Conservation (phyloP, 106 monocot genomes). For the Dactylorhiza incarnata region DNA sequence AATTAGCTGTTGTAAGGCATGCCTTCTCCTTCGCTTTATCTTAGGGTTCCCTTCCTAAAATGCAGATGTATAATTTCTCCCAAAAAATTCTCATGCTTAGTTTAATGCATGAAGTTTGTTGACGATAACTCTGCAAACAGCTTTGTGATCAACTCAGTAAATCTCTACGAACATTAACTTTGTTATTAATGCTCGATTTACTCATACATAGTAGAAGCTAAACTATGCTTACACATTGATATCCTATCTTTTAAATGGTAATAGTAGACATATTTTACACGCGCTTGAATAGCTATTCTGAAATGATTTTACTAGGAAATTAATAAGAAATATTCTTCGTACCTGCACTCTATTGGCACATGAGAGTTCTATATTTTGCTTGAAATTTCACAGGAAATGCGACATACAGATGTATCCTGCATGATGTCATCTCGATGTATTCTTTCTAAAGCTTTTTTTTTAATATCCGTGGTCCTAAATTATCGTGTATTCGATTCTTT, state of each 20-base stretch:
- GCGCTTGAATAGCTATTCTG: neutral
- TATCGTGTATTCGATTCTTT: neutral
- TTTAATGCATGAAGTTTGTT: neutral
- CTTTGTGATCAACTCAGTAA: no score
- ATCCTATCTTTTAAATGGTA: neutral
- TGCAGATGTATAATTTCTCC: neutral
- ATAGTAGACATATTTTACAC: neutral
- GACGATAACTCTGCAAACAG: neutral
- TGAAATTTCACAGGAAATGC: neutral
- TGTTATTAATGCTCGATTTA: neutral
- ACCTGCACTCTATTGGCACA: neutral
- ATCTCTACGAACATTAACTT: neutral
- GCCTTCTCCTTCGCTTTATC: neutral
- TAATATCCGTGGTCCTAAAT: neutral
- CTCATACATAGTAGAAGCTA: neutral
- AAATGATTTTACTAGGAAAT: neutral
- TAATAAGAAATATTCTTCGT: neutral
- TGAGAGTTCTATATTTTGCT: neutral
- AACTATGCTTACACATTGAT: neutral
- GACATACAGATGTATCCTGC: neutral
- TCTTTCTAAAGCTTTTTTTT: neutral
- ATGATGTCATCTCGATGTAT: neutral
- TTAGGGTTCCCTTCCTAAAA: neutral
- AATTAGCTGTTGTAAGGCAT: neutral
- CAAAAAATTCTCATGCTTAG: neutral